phyloP scores from a whole-genome alignment of 306 rosid species.

The Prinsepia uniflora region DNA sequence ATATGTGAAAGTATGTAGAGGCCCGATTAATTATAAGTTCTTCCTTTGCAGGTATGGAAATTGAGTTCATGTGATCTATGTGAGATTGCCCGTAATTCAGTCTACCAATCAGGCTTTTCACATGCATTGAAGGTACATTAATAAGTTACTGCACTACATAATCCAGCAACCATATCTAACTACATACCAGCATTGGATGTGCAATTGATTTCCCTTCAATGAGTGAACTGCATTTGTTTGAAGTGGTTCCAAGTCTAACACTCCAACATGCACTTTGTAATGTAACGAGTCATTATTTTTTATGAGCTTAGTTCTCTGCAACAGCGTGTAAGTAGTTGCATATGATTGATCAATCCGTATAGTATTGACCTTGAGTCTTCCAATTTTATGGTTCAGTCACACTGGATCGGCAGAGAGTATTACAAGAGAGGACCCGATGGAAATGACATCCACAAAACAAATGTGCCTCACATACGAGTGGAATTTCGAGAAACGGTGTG shows the following conservation, averaged over 20 bases:
- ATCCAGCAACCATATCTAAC: not conserved
- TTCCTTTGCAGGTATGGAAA: constrained; percentile 78
- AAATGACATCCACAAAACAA: constrained; percentile 86
- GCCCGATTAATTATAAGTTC: not conserved
- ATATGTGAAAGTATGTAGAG: not conserved
- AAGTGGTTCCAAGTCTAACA: not conserved
- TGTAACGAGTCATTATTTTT: not conserved
- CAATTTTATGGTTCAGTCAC: constrained; percentile 50
- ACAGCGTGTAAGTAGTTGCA: not conserved
- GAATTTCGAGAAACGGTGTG: constrained; percentile 89
- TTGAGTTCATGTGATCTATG: constrained; percentile 93
- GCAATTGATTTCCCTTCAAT: not conserved
- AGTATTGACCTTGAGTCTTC: constrained; percentile 14
- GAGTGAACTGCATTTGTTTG: not conserved
- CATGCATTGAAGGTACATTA: constrained; percentile 80
- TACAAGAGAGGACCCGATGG: constrained; percentile 91
- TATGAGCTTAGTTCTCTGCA: not conserved
- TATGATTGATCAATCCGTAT: not conserved
- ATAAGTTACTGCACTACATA: not conserved
- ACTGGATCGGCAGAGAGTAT: constrained; percentile 91
- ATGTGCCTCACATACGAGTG: constrained; percentile 94
- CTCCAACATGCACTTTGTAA: not conserved
- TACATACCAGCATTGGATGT: not conserved
- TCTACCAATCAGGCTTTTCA: constrained; percentile 92
- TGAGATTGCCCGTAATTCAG: constrained; percentile 96